Evolutionary conservation across 2,329 filamentous ascomycete genomes (phyloP), one percentile per base, ranked within the genome.

Genomic region (Furcasterigmium furcatum): DNA sequence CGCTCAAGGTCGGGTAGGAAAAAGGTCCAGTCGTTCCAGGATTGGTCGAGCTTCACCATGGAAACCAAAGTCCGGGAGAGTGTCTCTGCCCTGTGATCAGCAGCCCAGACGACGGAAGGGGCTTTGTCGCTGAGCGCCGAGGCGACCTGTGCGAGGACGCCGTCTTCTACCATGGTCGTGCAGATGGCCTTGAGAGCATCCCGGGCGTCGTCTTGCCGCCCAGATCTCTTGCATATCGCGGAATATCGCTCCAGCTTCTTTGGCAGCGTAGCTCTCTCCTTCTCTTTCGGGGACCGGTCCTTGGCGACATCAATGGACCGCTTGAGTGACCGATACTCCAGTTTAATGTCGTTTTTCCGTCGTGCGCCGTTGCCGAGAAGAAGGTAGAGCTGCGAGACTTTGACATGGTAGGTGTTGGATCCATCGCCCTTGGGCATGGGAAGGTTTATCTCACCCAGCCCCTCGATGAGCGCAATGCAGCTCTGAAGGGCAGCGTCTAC

Each of bases 301-400:
- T 77, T 77, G 25, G 88, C 70, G 30, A 77, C 71, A 38, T 87
- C 80, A 41, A 87, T 76, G 1, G 85, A 86, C 45, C 80, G 76
- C 46, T 77, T 77, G 41, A 89, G 70, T 12, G 82, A 74, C 41
- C 77, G 74, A 13, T 86, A 61, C 2, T 76, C 68, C 16, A 67
- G 61, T 6, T 58, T 52, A 40, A 74, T 70, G n/a, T 68, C 66
- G 1, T 61, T 51, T 7, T 19, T 36, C n/a, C 41, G 41, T n/a
- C 34, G 30, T 5, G 32, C 21, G 12, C 10, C 10, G 4, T 66
- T 64, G 16, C 77, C 65, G 56, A 82, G 81, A 40, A 80, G 71
- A 59, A 84, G 89, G 58, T 88, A 88, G 4, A 87, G 72, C 54
- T 86, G 84, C 0, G 86, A 89, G 21, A 89, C 77, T 55, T 84